These are phyloP conservation scores for Neurospora sp. DNA, from an alignment of 2,329 filamentous ascomycete genomes.

Conservation along the genomic window DNA sequence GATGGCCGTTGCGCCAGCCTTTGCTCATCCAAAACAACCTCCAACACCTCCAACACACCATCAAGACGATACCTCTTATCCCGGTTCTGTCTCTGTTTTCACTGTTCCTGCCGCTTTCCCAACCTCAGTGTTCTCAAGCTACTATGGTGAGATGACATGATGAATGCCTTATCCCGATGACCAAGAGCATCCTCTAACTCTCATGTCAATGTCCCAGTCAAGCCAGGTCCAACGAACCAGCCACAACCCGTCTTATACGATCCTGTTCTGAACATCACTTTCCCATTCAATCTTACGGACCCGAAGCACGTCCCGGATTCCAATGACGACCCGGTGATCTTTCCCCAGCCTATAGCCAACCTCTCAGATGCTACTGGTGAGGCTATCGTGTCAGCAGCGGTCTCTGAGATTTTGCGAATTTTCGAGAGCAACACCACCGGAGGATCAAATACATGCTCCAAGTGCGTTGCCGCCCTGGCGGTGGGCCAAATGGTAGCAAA, in stretches of 20 bases:
- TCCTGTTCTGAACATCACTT: slow-evolving; percentile 43
- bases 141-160: slow-evolving; percentile 27
- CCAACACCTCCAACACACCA: background rate
- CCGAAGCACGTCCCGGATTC: slow-evolving; percentile 38
- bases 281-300: slow-evolving; percentile 42
- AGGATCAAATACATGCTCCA: slow-evolving; percentile 35
- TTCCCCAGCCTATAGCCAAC: slow-evolving; percentile 35
- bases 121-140: slow-evolving; percentile 38
- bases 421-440: slow-evolving; percentile 26
- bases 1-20: slow-evolving; percentile 2
- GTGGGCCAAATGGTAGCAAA: slow-evolving; percentile 40
- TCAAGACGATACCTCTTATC: slow-evolving; percentile 13
- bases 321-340: slow-evolving; percentile 39
- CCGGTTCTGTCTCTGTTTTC: slow-evolving; percentile 25
- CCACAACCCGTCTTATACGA: slow-evolving; percentile 36
- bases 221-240: slow-evolving; percentile 22
- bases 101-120: slow-evolving; percentile 38
- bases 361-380: slow-evolving; percentile 29
- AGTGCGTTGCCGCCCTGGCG: slow-evolving; percentile 40
- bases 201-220: slow-evolving; percentile 12
- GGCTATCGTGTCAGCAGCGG: slow-evolving; percentile 30
- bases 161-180: background rate
- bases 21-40: slow-evolving; percentile 3
- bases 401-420: slow-evolving; percentile 35
- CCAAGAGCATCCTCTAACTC: background rate